A percentile compares a stretch with the other conserved stretches of the same genome.
Conservation (phyloP, 306 rosid species). For the Prunus kanzakura region DNA sequence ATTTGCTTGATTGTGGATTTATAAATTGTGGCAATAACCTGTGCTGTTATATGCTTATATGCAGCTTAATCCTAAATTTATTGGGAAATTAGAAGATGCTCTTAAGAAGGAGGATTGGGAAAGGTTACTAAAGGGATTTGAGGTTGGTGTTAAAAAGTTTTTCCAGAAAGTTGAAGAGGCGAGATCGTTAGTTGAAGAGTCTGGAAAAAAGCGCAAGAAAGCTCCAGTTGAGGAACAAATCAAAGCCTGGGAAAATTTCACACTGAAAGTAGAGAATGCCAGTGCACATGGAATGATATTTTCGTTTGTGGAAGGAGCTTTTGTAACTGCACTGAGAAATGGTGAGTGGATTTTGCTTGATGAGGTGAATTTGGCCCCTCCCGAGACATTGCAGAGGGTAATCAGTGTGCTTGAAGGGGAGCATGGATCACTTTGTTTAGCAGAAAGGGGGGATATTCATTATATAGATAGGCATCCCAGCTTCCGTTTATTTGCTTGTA, state of each 20-base stretch:
- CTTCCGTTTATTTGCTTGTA: slow-evolving; percentile 92
- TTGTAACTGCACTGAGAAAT: slow-evolving; percentile 76
- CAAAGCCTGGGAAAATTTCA: slow-evolving; percentile 65
- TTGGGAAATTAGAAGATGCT: slow-evolving; percentile 29
- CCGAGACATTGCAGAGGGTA: slow-evolving; percentile 89
- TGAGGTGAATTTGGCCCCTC: slow-evolving; percentile 98
- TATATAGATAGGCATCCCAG: slow-evolving; percentile 75
- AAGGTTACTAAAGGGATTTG: slow-evolving; percentile 42
- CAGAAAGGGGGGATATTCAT: slow-evolving; percentile 86
- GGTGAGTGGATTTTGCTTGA: slow-evolving; percentile 98
- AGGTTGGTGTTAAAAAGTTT: slow-evolving; percentile 28
- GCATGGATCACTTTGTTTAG: slow-evolving; percentile 73
- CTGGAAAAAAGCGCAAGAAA: slow-evolving; percentile 64
- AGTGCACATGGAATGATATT: slow-evolving; percentile 61
- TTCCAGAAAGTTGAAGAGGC: slow-evolving; percentile 26
- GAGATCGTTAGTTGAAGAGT: slow-evolving; percentile 15
- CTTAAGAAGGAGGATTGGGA: slow-evolving; percentile 55
- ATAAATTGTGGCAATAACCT: slow-evolving; percentile 12
- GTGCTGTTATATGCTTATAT: slow-evolving; percentile 19
- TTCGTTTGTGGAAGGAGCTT: slow-evolving; percentile 95
- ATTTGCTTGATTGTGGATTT: slow-evolving; percentile 11
- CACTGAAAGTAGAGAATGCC: slow-evolving; percentile 43
- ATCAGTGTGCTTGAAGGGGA: slow-evolving; percentile 91
- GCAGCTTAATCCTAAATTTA: slow-evolving; percentile 46
- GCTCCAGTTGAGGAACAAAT: slow-evolving; percentile 48